Evolutionary conservation across 2,329 filamentous ascomycete genomes (phyloP).

Genomic region (Harringtonia lauricola): DNA sequence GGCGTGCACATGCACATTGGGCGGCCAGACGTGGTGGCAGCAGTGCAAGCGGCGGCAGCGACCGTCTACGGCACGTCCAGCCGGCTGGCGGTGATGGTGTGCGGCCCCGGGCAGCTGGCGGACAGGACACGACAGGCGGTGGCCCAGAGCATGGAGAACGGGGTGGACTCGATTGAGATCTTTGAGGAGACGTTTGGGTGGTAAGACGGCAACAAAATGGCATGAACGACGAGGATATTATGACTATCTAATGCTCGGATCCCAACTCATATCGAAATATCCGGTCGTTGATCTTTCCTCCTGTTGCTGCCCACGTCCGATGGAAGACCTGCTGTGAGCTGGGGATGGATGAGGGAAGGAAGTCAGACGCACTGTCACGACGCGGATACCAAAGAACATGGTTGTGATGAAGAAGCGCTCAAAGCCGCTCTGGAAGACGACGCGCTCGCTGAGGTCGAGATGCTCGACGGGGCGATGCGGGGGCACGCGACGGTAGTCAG

Average conservation of each 20-base stretch:
- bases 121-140: constrained; percentile 1
- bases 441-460: constrained; percentile 11
- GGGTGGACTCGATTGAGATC: constrained; percentile 3
- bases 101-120: background rate
- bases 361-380: constrained; percentile 10
- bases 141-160: background rate
- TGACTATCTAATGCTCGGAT: constrained; percentile 31
- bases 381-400: constrained; percentile 15
- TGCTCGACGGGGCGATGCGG: constrained; percentile 12
- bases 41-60: background rate
- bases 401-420: constrained; percentile 14
- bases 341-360: background rate
- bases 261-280: constrained; percentile 41
- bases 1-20: background rate
- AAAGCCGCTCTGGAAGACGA: constrained; percentile 9
- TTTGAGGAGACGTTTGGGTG: constrained; percentile 6
- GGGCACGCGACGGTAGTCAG: constrained; percentile 14
- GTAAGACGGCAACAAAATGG: no score
- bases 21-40: background rate
- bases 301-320: constrained; percentile 37
- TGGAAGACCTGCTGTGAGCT: constrained; percentile 21
- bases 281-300: constrained; percentile 34
- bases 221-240: no score
- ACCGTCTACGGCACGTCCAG: background rate
- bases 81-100: constrained; percentile 6